Evolutionary conservation across 163 green algal genomes (phyloP), one percentile per base, ranked within the genome.

Genomic region (Prototheca stagnorum): DNA sequence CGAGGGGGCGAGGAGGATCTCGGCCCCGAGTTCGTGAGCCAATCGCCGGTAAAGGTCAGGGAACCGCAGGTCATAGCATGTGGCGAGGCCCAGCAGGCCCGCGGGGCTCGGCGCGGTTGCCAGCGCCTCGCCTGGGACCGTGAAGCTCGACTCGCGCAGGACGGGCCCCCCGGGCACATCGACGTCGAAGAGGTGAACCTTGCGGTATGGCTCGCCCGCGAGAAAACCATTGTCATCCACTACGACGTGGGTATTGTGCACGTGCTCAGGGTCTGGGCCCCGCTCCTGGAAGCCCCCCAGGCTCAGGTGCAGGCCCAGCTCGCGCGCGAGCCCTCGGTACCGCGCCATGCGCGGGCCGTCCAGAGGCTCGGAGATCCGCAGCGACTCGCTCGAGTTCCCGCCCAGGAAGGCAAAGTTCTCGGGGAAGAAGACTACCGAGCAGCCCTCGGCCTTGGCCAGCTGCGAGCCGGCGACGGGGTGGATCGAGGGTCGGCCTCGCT

Each of bases 51-150:
- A 97, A 27, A 98, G 36, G 53, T 93, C 71, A 4, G 90, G 86
- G 49, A 98, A 98, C 4, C 90, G 67, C 34, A 98, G 53, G 58
- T 98, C 90, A 57, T 97, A 98, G 65, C 90, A 98, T 0, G 88
- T 66, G 28, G 64, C 88, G 5, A 96, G 55, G 11, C 81, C 89
- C 39, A 97, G 57, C 2, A 57, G 47, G 3, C 85, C 85, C 0
- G 64, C 76, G 11, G 84, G 82, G 22, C 56, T 82, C 59, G 87
- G 68, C 44, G 67, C 84, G 1, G 59, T 60, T 2, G 89, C 72
- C 20, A 93, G 39, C 57, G 75, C 58, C 28, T 65, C 15, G 0
- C 89, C 89, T 6, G 84, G 64, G 3, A 58, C 59, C 12, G 80
- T 92, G 36, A 74, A 82, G 19, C 69, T 54, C 40, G 45, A 85